Evolutionary conservation across 2,329 filamentous ascomycete species (phyloP), one percentile per base, ranked within the genome.

Genomic region (Paracoccidioides lutzii): DNA sequence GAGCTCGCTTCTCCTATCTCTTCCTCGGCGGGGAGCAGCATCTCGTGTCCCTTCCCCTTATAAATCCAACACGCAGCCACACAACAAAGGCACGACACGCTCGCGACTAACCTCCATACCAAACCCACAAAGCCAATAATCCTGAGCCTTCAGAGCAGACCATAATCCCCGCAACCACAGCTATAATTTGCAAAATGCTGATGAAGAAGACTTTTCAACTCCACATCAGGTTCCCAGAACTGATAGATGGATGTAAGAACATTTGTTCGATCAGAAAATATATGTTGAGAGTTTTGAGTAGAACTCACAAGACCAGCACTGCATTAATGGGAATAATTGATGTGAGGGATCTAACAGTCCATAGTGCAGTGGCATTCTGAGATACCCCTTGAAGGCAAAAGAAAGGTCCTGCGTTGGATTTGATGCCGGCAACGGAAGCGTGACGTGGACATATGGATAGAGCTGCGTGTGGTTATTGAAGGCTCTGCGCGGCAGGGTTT

Each of bases 391-490:
- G 64, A 86, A 89, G 60, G 78, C 61, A 58, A 74, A 73, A 0
- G 82, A 81, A 0, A 81, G 71, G 57, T 52, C 69, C 58, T 63
- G 72, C 54, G 77, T 71, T 59, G 75, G 66, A 22, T 66, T 65
- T 12, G 65, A 62, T 9, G 74, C 70, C 71, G 71, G 68, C 46
- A 66, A 64, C 12, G 64, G 42, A 44, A 81, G 6, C 84, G 83
- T 0, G 85, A 83, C 0, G 85, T 87, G 0, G 86, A 88, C 46
- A 90, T 22, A 22, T 22, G 22, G 78, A 71, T 90, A 90, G 49
- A 88, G 78, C 52, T 86, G 83, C 83, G 85, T 89, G 28, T 90
- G 78, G 15, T 84, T 83, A 66, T 87, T 84, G 73, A 89, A 90
- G 33, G 85, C 85, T 59, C 82, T 83, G n/a, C 22, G 32, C 3